A percentile compares a stretch with the other conserved stretches of the same genome.
Evolutionary conservation across 2,329 filamentous ascomycete genomes (phyloP).

Genomic region (Blastomyces percursus): DNA sequence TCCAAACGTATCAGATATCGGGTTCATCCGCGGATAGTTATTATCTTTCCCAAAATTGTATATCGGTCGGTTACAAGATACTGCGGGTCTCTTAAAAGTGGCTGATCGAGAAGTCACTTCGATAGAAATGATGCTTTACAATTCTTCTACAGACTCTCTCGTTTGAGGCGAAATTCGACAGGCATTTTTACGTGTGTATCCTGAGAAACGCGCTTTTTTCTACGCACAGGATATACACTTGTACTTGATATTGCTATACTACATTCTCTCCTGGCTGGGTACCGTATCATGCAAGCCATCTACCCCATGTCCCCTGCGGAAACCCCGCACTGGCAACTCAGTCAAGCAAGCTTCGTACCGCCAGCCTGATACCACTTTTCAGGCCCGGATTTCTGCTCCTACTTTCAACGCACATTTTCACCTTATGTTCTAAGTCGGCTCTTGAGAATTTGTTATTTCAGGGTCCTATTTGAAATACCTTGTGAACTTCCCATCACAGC

Average conservation of each 20-base stretch:
- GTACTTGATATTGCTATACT: not conserved
- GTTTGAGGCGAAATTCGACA: not conserved
- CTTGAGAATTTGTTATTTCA: not conserved
- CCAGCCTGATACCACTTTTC: not conserved
- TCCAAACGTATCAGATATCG: not conserved
- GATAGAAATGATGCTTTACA: not conserved
- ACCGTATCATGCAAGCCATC: not conserved
- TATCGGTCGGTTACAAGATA: not conserved
- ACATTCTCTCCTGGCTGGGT: not conserved
- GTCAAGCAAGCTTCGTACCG: not conserved
- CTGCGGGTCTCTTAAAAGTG: not conserved
- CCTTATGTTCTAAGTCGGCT: not conserved
- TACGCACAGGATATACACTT: not conserved
- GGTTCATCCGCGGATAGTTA: not conserved
- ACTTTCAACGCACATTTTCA: not conserved
- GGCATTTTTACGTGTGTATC: not conserved
- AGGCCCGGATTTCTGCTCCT: not conserved
- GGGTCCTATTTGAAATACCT: not conserved
- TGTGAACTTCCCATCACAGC: too few relatives aligned
- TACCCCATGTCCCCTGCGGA: not conserved
- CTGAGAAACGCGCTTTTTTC: not conserved
- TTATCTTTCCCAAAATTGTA: not conserved
- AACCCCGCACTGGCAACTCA: not conserved
- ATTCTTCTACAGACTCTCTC: too few relatives aligned
- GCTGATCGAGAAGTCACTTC: not conserved